Conservation (phyloP, 805 yeast genomes). For the Saturnispora bothae region DNA sequence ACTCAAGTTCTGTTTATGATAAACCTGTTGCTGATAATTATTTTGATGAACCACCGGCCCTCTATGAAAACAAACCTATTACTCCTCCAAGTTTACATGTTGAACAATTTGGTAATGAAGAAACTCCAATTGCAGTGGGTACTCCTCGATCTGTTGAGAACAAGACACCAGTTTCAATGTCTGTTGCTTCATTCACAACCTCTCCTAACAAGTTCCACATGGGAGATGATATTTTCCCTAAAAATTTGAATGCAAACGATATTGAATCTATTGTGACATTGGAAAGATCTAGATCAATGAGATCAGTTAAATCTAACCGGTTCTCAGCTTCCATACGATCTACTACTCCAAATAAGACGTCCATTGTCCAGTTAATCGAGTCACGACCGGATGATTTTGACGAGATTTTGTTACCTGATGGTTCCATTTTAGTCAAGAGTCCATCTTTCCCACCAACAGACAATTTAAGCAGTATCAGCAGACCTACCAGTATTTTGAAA, state of each 20-base stretch:
- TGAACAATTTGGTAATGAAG: neutral
- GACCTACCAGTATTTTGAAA: constrained; percentile 13
- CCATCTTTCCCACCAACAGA: constrained; percentile 8
- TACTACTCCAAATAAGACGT: constrained; percentile 12
- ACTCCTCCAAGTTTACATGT: neutral
- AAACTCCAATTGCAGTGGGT: neutral
- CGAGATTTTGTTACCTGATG: constrained; percentile 25
- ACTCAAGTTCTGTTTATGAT: constrained; percentile 2
- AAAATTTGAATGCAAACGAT: constrained; percentile 52
- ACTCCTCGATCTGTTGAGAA: constrained; percentile 2
- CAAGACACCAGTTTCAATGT: constrained; percentile 9
- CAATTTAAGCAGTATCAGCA: constrained; percentile 3
- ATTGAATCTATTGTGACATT: constrained; percentile 65
- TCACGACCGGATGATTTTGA: constrained; percentile 11
- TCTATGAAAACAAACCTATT: neutral
- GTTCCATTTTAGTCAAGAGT: constrained; percentile 35
- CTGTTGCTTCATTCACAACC: constrained; percentile 10
- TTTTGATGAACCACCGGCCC: constrained; percentile 5
- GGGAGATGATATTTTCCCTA: constrained; percentile 64
- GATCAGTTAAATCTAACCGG: constrained; percentile 32
- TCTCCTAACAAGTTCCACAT: constrained; percentile 24
- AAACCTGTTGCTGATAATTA: neutral
- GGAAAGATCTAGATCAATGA: constrained; percentile 53
- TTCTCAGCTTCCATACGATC: constrained; percentile 8
- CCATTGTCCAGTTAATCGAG: constrained; percentile 21